Conservation (phyloP, 345 rosid genomes). For the Excoecaria agallocha region DNA sequence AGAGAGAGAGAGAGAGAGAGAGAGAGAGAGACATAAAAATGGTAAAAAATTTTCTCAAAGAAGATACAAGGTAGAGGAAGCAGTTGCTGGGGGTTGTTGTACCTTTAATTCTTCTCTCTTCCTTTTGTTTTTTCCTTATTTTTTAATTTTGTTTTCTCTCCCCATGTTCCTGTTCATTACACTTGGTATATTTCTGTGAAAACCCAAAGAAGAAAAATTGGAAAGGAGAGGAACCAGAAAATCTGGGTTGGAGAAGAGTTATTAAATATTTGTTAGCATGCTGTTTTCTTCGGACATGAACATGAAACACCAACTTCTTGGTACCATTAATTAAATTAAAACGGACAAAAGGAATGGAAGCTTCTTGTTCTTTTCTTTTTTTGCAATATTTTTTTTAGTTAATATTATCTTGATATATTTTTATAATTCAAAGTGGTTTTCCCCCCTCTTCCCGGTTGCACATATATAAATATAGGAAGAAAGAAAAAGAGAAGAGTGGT, state of each 20-base stretch:
- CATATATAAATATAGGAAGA: background rate
- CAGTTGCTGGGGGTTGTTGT: constrained; percentile 41
- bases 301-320: constrained; percentile 12
- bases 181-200: background rate
- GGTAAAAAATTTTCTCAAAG: background rate
- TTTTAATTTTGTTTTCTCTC: background rate
- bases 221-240: background rate
- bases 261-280: background rate
- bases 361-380: constrained; percentile 16
- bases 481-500: background rate
- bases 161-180: constrained; percentile 12
- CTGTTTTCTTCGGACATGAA: constrained; percentile 11
- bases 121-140: background rate
- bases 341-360: constrained; percentile 21
- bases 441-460: constrained; percentile 2
- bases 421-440: background rate
- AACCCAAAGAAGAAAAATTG: background rate
- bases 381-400: background rate
- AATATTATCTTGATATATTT: background rate
- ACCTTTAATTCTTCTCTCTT: constrained; percentile 27
- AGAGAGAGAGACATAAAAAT: too few species aligned
- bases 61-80: constrained; percentile 25
- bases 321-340: background rate
- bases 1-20: too few species aligned
- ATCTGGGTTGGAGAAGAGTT: background rate